phyloP scores from a whole-genome alignment of 306 rosid species.

The Vigna hirtella region DNA sequence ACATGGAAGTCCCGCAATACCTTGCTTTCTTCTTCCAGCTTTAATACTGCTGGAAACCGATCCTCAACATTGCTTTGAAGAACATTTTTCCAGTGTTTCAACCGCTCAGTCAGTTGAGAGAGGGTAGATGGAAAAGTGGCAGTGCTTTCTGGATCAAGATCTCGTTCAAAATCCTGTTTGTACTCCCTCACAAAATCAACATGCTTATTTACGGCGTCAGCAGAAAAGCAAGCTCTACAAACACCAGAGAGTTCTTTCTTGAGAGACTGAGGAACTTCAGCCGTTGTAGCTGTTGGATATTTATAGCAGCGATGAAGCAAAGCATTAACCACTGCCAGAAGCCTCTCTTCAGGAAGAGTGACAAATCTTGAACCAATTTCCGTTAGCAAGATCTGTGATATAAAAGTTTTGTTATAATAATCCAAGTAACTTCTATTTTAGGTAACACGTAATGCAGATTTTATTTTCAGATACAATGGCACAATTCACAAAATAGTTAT shows the following conservation, averaged over 20 bases:
- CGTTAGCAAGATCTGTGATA: constrained; percentile 83
- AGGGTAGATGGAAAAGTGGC: constrained; percentile 93
- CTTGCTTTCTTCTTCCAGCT: constrained; percentile 98
- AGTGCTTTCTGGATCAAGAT: constrained; percentile 98
- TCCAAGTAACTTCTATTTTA: constrained; percentile 27
- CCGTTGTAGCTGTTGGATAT: constrained; percentile 98
- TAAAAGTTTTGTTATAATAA: constrained; percentile 22
- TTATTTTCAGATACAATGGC: constrained; percentile 16
- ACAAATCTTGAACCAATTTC: constrained; percentile 99
- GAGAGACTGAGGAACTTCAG: constrained; percentile 99
- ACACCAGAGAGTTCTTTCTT: constrained; percentile 99
- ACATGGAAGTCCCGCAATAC: constrained; percentile 98
- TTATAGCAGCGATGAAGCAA: constrained; percentile 99
- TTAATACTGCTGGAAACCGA: constrained; percentile 96
- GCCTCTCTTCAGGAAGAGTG: constrained; percentile 98
- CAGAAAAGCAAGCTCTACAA: constrained; percentile 98
- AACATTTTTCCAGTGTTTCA: constrained; percentile 98
- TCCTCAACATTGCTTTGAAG: constrained; percentile 99
- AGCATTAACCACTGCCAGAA: constrained; percentile 97
- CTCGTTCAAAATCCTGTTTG: constrained; percentile 97
- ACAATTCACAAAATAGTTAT: constrained; percentile 12
- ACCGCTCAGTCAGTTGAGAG: constrained; percentile 86
- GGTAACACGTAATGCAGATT: constrained; percentile 17
- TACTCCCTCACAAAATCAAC: constrained; percentile 99
- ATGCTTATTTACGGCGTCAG: constrained; percentile 96